phyloP scores from a whole-genome alignment of 2,329 filamentous ascomycete genomes.

The Lecanosticta acicola region DNA sequence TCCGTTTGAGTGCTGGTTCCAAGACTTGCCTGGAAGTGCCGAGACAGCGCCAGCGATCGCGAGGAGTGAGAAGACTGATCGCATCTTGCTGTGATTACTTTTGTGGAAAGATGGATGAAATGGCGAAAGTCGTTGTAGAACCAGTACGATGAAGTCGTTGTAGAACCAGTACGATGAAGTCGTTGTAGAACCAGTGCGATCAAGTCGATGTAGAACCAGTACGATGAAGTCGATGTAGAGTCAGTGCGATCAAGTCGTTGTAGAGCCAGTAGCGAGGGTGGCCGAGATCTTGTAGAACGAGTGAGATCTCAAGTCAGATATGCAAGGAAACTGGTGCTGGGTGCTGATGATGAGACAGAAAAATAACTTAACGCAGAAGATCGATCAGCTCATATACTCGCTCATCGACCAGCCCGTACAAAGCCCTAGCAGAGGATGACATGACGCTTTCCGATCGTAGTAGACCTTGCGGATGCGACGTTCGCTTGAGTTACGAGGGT shows the following conservation, averaged over 20 bases:
- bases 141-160: no score
- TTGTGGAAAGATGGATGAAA: neutral
- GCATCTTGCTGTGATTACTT: neutral
- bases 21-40: slow-evolving; percentile 1
- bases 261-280: slow-evolving; percentile 1
- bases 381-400: slow-evolving; percentile 3
- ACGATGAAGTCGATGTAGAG: neutral
- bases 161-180: no score
- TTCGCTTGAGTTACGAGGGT: slow-evolving; percentile 1
- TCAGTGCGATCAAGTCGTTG: neutral
- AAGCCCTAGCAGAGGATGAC: neutral
- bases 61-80: slow-evolving; percentile 1
- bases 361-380: neutral
- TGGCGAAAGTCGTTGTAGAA: no score
- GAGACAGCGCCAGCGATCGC: slow-evolving; percentile 6
- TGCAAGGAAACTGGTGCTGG: slow-evolving; percentile 1
- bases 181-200: no score
- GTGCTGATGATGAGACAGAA: slow-evolving; percentile 1
- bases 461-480: slow-evolving; percentile 1
- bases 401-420: neutral
- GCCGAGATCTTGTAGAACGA: slow-evolving; percentile 4
- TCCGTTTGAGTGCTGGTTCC: neutral
- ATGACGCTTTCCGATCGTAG: slow-evolving; percentile 5
- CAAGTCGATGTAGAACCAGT: no score
- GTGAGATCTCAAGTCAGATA: slow-evolving; percentile 1